Percentiles rank a stretch among this genome's conserved stretches.
Conservation (phyloP, 129 eudicot species). For the Daucus carota region DNA sequence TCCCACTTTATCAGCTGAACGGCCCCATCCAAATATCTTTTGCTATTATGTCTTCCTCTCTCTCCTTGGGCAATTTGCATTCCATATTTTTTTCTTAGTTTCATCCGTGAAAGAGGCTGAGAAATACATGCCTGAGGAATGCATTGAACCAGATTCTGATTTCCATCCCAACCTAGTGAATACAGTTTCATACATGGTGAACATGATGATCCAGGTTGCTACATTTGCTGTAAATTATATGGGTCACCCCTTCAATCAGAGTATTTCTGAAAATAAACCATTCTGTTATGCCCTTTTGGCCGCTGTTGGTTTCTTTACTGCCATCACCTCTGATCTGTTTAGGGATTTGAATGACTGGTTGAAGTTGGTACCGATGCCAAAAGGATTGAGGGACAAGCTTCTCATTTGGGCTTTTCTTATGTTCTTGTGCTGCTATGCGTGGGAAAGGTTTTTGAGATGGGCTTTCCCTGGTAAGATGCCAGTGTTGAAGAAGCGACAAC, state of each 20-base stretch:
- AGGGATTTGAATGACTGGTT: no score
- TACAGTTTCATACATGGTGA: conserved; percentile 93
- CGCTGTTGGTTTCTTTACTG: no score
- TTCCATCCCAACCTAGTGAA: conserved; percentile 75
- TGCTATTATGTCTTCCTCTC: conserved; percentile 20
- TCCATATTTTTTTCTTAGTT: conserved; percentile 61
- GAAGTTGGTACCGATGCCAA: no score
- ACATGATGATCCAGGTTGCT: conserved; percentile 90
- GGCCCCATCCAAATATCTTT: conserved; percentile 53
- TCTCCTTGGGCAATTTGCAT: conserved; percentile 21
- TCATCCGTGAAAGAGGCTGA: conserved; percentile 53
- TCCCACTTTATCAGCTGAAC: conserved; percentile 38
- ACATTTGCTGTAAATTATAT: conserved; percentile 58
- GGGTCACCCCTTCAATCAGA: conserved; percentile 92
- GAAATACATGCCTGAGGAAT: conserved; percentile 72
- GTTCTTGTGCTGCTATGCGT: no score
- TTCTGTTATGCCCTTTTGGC: no score
- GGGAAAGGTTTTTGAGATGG: no score
- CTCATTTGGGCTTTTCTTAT: no score
- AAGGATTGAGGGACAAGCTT: no score
- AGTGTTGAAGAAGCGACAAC: conserved; percentile 22
- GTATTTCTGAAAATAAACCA: conserved; percentile 22
- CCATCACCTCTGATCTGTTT: no score
- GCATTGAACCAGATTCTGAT: conserved; percentile 80
- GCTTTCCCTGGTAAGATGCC: conserved; percentile 83